These are phyloP conservation scores for Neospora caninum DNA, from an alignment of 169 alveolate species.

Conservation along the genomic window DNA sequence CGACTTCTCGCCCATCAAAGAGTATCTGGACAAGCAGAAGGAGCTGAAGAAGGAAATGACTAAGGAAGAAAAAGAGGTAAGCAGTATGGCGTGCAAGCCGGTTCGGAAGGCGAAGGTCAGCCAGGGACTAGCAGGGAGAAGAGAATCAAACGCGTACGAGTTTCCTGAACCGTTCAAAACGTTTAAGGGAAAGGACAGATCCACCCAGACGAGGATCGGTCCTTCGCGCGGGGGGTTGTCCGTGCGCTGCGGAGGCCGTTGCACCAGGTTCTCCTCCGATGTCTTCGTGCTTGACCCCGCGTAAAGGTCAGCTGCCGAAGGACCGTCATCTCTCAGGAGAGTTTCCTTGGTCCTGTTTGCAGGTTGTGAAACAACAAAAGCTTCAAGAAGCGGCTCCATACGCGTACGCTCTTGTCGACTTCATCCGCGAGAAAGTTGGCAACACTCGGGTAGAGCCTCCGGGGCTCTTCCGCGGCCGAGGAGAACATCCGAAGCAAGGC, in stretches of 20 bases:
- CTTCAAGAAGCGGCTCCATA: conserved; percentile 42
- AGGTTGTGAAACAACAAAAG: conserved; percentile 46
- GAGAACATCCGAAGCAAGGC: conserved; percentile 99
- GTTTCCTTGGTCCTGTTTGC: neutral
- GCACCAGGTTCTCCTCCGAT: no score
- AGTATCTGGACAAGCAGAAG: conserved; percentile 84
- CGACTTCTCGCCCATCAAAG: conserved; percentile 91
- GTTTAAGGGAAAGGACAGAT: no score
- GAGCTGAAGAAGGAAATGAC: conserved; percentile 80
- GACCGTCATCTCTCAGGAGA: no score
- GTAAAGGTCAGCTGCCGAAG: no score
- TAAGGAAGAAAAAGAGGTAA: conserved; percentile 82
- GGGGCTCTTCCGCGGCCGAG: conserved; percentile 99
- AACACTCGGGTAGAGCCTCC: conserved; percentile 94
- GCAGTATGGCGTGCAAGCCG: conserved; percentile 67
- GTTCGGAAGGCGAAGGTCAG: conserved; percentile 40
- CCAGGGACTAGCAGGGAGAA: no score
- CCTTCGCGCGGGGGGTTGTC: no score
- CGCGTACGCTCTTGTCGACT: conserved; percentile 56
- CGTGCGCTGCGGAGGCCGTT: no score
- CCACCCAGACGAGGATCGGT: no score
- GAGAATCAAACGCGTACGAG: no score
- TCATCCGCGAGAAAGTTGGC: conserved; percentile 56
- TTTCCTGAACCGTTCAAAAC: no score
- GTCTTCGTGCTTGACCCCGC: no score